These are phyloP conservation scores for Paragyromitra xinjiangensis DNA, from an alignment of 495 filamentous ascomycete species.

Conservation along the genomic window DNA sequence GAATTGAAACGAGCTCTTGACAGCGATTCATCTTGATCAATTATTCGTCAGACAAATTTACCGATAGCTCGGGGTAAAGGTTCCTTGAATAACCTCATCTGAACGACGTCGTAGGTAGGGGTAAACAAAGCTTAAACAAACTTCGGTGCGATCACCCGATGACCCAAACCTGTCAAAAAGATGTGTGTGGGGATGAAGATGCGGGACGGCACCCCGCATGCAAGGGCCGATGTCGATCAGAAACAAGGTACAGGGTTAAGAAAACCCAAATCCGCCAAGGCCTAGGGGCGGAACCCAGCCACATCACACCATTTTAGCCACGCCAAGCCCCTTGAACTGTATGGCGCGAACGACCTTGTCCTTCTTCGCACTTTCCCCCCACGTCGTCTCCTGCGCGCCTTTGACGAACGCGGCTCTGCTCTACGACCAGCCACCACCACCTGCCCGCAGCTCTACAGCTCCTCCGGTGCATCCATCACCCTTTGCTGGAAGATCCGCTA, in stretches of 20 bases:
- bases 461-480: background rate
- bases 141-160: constrained; percentile 4
- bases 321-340: constrained; percentile 26
- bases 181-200: constrained; percentile 11
- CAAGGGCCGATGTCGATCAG: constrained; percentile 17
- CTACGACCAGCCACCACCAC: constrained; percentile 30
- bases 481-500: background rate
- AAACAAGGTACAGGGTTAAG: constrained; percentile 4
- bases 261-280: constrained; percentile 11
- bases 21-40: background rate
- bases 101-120: background rate
- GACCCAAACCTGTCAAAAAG: background rate
- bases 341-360: constrained; percentile 36
- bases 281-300: constrained; percentile 14
- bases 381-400: constrained; percentile 34
- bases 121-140: constrained; percentile 12
- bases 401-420: constrained; percentile 47
- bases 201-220: constrained; percentile 27
- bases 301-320: constrained; percentile 44
- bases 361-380: constrained; percentile 36
- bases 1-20: background rate
- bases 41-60: background rate
- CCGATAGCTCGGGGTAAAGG: background rate
- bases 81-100: background rate
- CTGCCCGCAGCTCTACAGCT: constrained; percentile 14